These are phyloP conservation scores for Leishmania aethiopica DNA, from an alignment of 208 protist genomes.

Conservation along the genomic window DNA sequence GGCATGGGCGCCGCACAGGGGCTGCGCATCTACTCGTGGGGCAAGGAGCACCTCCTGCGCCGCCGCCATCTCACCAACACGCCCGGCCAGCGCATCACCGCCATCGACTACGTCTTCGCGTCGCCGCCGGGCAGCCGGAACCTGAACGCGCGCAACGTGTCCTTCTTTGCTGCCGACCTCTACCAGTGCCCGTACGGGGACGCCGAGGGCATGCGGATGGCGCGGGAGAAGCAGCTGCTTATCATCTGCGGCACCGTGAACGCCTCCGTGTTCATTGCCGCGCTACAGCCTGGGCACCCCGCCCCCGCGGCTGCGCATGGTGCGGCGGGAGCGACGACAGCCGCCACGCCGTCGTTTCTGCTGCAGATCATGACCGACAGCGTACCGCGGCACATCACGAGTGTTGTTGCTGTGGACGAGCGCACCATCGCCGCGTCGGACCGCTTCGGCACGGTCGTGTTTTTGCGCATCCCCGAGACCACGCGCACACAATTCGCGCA, in stretches of 20 bases:
- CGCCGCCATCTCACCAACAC: slow-evolving; percentile 66
- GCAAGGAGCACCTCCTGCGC: slow-evolving; percentile 67
- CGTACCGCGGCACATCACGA: slow-evolving; percentile 69
- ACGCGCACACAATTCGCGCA: slow-evolving; percentile 68
- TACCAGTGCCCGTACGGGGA: slow-evolving; percentile 57
- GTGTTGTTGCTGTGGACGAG: slow-evolving; percentile 62
- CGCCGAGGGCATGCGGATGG: slow-evolving; percentile 27
- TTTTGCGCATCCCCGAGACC: slow-evolving; percentile 60
- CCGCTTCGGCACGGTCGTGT: slow-evolving; percentile 68
- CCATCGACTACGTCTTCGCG: slow-evolving; percentile 76
- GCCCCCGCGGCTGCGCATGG: not conserved
- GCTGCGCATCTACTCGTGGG: slow-evolving; percentile 80
- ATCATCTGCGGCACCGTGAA: slow-evolving; percentile 72
- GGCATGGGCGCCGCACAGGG: slow-evolving; percentile 63
- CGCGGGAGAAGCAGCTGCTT: slow-evolving; percentile 63
- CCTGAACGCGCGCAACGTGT: slow-evolving; percentile 25
- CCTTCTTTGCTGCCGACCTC: slow-evolving; percentile 43
- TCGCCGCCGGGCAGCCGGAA: slow-evolving; percentile 43
- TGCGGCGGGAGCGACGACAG: slow-evolving; percentile 1
- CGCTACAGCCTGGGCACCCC: slow-evolving; percentile 46
- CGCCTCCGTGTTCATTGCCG: slow-evolving; percentile 75
- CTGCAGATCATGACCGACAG: slow-evolving; percentile 62
- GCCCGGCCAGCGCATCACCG: slow-evolving; percentile 63
- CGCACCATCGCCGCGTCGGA: slow-evolving; percentile 74
- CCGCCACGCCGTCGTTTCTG: slow-evolving; percentile 54